phyloP scores from a whole-genome alignment of 768 basidiomycete genomes.

The Amyloporia xantha region DNA sequence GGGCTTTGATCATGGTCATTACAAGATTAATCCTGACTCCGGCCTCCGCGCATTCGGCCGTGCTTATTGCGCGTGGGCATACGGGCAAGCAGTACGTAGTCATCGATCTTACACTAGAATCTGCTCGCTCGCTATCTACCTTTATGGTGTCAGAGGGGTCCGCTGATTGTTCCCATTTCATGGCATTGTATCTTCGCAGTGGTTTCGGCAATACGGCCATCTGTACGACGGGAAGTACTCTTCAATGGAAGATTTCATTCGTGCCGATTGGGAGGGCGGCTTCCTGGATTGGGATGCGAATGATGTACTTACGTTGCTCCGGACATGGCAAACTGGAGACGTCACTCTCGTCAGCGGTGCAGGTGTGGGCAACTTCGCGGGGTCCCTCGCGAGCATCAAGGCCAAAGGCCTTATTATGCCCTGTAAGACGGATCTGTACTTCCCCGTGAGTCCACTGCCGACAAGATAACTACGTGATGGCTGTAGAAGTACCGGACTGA shows the following conservation, averaged over 20 bases:
- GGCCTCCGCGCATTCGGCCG: conserved; percentile 52
- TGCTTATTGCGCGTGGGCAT: conserved; percentile 53
- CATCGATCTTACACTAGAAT: neutral
- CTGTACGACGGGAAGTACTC: conserved; percentile 38
- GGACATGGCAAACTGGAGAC: conserved; percentile 47
- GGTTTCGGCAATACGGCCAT: conserved; percentile 46
- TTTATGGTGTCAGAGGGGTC: too few relatives aligned
- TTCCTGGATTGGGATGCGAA: conserved; percentile 49
- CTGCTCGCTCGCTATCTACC: neutral
- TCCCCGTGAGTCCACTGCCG: conserved; percentile 31
- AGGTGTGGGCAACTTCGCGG: conserved; percentile 31
- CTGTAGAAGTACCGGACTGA: neutral
- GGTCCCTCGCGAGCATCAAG: conserved; percentile 36
- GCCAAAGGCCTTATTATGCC: conserved; percentile 54
- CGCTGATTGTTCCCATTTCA: neutral
- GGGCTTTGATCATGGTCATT: conserved; percentile 50
- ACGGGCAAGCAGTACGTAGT: conserved; percentile 43
- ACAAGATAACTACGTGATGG: neutral
- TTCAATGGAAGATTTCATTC: conserved; percentile 42
- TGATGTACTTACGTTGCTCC: conserved; percentile 40
- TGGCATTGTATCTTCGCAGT: conserved; percentile 28
- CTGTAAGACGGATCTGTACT: conserved; percentile 53
- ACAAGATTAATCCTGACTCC: conserved; percentile 37
- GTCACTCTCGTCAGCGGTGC: conserved; percentile 33
- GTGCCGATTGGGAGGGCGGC: conserved; percentile 44